Base-by-base conservation (phyloP, 352 stramenopile genomes). In the Pythium scleroteichum region DNA sequence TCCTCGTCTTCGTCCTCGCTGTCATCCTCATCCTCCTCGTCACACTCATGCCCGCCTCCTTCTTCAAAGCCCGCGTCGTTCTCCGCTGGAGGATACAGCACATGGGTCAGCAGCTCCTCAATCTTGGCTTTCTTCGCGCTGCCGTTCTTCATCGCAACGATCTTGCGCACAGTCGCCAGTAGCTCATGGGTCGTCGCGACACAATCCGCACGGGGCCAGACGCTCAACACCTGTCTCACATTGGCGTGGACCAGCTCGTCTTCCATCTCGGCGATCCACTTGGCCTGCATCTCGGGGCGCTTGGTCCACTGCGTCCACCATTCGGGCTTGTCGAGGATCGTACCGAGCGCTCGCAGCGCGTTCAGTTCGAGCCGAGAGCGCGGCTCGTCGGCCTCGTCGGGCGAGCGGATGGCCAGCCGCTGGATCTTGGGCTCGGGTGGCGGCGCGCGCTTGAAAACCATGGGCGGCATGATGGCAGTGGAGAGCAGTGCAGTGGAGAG, bases 301-400 rank as follows among this genome's bases (percentile, higher is more conserved):
- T 72, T 61, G 13, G 63, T 57, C 55, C 53, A 67, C 69, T 78
- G 84, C 47, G 50, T 54, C 74, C 73, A 84, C 74, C 72, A 84
- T 26, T 46, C 53, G 19, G 19, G 72, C 55, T 82, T 83, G 66
- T 73, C 54, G 40, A 82, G 54, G n/a, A 87, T 60, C 24, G 66
- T 58, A 46, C 64, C 63, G 29, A 80, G 61, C 12, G 62, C 70
- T n/a, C 59, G 50, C 40, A 66, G 62, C 38, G 73, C 50, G 42
- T 77, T 71, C 17, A 82, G 46, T 50, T 82, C 68, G 10, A 67
- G 29, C 24, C 69, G 64, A 58, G 73, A 26, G 45, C 59, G 61
- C 29, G 71, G 62, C 27, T 41, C 45, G 32, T 62, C 38, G 35
- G 38, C 60, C 20, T 68, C 52, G 23, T 40, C 52, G 5, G 60